These are phyloP conservation scores for Phytopythium oedochilum DNA, from an alignment of 352 stramenopile species.

Conservation along the genomic window DNA sequence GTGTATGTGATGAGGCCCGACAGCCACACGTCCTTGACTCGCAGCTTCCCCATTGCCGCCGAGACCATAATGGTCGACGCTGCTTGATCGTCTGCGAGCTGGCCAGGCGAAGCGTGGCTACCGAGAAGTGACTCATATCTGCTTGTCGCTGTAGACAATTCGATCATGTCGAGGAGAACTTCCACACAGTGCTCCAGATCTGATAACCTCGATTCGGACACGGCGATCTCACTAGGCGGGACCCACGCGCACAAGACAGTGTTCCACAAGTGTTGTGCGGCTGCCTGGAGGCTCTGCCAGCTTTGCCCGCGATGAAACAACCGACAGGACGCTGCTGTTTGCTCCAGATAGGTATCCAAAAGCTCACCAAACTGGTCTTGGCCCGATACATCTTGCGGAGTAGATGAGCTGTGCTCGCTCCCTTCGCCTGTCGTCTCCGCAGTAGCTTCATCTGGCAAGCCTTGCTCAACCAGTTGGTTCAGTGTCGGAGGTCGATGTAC, in stretches of 20 bases:
- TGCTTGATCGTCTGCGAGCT: neutral
- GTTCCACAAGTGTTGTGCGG: constrained; percentile 51
- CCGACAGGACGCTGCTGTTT: constrained; percentile 32
- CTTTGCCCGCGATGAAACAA: constrained; percentile 38
- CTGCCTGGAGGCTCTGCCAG: constrained; percentile 57
- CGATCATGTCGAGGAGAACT: constrained; percentile 55
- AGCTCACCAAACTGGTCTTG: constrained; percentile 10
- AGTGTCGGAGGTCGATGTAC: neutral
- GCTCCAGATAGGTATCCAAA: constrained; percentile 32
- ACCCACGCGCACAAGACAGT: constrained; percentile 49
- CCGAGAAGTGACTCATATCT: neutral
- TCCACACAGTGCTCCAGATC: constrained; percentile 29
- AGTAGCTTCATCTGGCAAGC: neutral
- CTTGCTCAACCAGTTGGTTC: neutral
- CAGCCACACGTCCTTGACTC: constrained; percentile 48
- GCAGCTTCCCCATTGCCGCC: constrained; percentile 25
- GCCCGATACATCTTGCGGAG: neutral
- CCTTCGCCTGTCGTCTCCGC: neutral
- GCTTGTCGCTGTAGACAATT: constrained; percentile 3
- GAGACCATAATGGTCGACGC: constrained; percentile 33
- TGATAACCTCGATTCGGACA: constrained; percentile 9
- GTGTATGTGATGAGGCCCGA: constrained; percentile 34
- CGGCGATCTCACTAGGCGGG: constrained; percentile 25
- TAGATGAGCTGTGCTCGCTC: neutral
- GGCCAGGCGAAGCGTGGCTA: neutral